Percentiles rank a stretch among this genome's conserved stretches.
Conservation (phyloP, 495 filamentous ascomycete genomes). For the Platismatia glauca region DNA sequence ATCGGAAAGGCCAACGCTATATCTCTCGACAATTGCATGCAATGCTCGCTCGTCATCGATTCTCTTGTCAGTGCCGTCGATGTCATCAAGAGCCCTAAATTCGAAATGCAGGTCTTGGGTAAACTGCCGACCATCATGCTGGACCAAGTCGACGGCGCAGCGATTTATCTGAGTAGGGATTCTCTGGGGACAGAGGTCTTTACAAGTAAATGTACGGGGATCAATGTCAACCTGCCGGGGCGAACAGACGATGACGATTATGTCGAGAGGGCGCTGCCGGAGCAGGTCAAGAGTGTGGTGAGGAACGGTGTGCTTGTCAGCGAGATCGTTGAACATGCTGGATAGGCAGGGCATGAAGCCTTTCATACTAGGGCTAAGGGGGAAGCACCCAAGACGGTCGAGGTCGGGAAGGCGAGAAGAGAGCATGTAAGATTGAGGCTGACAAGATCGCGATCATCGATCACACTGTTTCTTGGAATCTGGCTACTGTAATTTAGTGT, state of each 20-base stretch:
- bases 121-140: slow-evolving; percentile 76
- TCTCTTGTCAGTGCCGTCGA: slow-evolving; percentile 85
- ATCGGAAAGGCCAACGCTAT: slow-evolving; percentile 91
- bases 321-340: slow-evolving; percentile 86
- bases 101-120: slow-evolving; percentile 82
- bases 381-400: not conserved
- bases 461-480: not conserved
- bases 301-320: slow-evolving; percentile 66
- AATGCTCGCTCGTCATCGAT: slow-evolving; percentile 79
- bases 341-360: slow-evolving; percentile 42
- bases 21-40: slow-evolving; percentile 78
- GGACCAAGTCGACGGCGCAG: slow-evolving; percentile 87
- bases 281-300: slow-evolving; percentile 77
- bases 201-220: slow-evolving; percentile 68
- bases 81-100: slow-evolving; percentile 85
- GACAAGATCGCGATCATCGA: not conserved
- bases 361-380: too few species aligned
- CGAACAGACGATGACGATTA: slow-evolving; percentile 60
- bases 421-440: not conserved
- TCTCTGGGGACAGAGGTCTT: slow-evolving; percentile 73
- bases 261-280: slow-evolving; percentile 74
- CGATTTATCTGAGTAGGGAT: slow-evolving; percentile 73
- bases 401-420: not conserved
- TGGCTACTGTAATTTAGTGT: not conserved
- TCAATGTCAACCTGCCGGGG: slow-evolving; percentile 77